A percentile compares a stretch with the other conserved stretches of the same genome.
Evolutionary conservation across 768 basidiomycete genomes (phyloP).

Genomic region (Mycena metata): DNA sequence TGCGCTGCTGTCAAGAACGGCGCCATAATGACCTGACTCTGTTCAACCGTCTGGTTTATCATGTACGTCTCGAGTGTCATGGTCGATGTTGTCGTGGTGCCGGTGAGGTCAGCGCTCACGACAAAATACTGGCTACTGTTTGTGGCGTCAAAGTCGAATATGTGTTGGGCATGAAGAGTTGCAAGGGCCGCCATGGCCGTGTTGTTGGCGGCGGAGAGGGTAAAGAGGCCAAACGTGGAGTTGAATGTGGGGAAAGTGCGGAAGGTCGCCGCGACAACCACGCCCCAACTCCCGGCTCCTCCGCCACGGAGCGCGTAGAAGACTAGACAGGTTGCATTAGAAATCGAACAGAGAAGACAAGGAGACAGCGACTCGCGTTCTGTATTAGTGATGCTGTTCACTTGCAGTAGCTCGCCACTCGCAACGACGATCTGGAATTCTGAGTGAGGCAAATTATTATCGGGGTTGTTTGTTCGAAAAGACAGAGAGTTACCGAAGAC

Average conservation of each 20-base stretch:
- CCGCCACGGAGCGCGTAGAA: slow-evolving; percentile 47
- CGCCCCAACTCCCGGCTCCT: slow-evolving; percentile 54
- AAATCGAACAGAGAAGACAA: slow-evolving; percentile 9
- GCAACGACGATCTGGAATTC: slow-evolving; percentile 49
- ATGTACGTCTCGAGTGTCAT: slow-evolving; percentile 41
- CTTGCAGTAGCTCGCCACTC: slow-evolving; percentile 44
- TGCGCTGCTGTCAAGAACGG: slow-evolving; percentile 41
- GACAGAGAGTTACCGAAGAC: no score
- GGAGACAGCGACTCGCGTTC: slow-evolving; percentile 40
- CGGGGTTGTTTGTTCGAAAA: no score
- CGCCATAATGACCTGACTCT: slow-evolving; percentile 33
- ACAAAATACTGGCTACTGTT: slow-evolving; percentile 49
- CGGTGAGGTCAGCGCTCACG: slow-evolving; percentile 19
- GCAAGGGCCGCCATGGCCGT: slow-evolving; percentile 42
- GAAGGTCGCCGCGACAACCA: slow-evolving; percentile 52
- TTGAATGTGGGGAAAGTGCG: slow-evolving; percentile 51
- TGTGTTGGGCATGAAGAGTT: slow-evolving; percentile 49
- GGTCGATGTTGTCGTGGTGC: slow-evolving; percentile 25
- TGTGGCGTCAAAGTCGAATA: slow-evolving; percentile 50
- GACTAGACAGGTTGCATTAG: background rate
- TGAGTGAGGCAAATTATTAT: slow-evolving; percentile 5
- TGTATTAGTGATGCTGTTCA: slow-evolving; percentile 41
- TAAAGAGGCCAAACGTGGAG: slow-evolving; percentile 40
- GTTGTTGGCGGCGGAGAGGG: slow-evolving; percentile 36
- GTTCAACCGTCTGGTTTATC: slow-evolving; percentile 22